Evolutionary conservation across 108 stramenopile species (phyloP).

Genomic region (Cyclotella atomus): DNA sequence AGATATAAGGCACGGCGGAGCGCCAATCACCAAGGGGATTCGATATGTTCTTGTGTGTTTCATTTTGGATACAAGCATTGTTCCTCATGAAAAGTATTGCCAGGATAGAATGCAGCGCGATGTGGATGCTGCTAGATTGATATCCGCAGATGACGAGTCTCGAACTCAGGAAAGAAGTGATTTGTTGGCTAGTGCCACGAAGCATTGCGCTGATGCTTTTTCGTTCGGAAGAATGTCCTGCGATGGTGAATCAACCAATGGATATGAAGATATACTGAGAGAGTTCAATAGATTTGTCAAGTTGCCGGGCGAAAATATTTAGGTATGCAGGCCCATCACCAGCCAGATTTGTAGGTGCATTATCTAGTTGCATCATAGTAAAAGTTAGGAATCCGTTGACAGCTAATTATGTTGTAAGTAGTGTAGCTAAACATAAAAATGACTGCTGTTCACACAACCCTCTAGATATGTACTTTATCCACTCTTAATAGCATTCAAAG

Average conservation of each 20-base stretch:
- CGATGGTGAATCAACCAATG: conserved; percentile 2
- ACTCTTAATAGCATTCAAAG: conserved; percentile 79
- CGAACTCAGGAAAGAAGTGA: conserved; percentile 13
- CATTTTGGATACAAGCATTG: conserved; percentile 31
- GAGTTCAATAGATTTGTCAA: conserved; percentile 1
- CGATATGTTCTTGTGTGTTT: conserved; percentile 48
- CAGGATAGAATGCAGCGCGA: conserved; percentile 41
- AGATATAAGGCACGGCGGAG: conserved; percentile 45
- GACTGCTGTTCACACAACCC: no score
- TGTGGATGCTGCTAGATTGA: conserved; percentile 30
- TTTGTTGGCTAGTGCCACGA: conserved; percentile 31
- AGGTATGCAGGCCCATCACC: no score
- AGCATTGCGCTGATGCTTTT: conserved; percentile 46
- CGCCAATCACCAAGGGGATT: conserved; percentile 37
- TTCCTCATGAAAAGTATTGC: conserved; percentile 49
- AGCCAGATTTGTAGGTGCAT: no score
- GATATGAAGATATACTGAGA: conserved; percentile 30
- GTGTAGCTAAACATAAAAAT: neutral
- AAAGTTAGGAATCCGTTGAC: neutral
- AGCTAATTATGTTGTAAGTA: neutral
- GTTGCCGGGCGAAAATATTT: no score
- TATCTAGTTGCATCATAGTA: no score
- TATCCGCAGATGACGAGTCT: conserved; percentile 17
- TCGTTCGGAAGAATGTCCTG: conserved; percentile 10
- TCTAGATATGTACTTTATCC: conserved; percentile 26